Base-by-base conservation (phyloP, 345 rosid genomes). In the Barbarea vulgaris region DNA sequence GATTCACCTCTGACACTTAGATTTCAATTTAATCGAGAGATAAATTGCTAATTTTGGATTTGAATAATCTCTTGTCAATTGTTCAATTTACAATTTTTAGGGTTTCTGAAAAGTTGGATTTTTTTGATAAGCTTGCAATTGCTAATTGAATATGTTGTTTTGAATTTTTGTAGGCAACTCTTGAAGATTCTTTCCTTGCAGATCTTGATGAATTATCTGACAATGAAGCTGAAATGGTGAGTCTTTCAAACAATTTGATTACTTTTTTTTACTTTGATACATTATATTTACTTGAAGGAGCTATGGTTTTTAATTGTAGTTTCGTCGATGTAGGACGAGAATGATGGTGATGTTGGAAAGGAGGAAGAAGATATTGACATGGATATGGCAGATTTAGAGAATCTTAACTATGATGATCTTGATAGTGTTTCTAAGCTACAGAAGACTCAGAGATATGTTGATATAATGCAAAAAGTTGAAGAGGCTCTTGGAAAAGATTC, bases 191-290 rank as follows among this genome's bases (percentile, higher is more conserved):
- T 31, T 91, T 94, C 76, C 90, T 94, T 9, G 97, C 97, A 1
- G 98, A 91, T 81, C 95, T 94, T 34, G 97, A 90, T n/a, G 97
- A 94, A 70, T 77, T 91, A 80, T 94, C 98, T 37, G 98, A 91
- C 75, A 94, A 94, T 67, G 98, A 94, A 72, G 89, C 88, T 19
- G 89, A 88, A 69, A 25, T 67, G 61, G 93, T 89, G 51, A 91
- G 90, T 80, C 11, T 28, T 10, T 6, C 0, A n/a, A 1, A 37
- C 18, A 21, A 14, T 0, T 33, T n/a, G 28, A 42, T 41, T 19
- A 64, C 24, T 14, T 6, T 56, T 55, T 25, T 12, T 0, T 12
- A n/a, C n/a, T 50, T 28, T 47, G 8, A 10, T 30, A 18, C 28
- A n/a, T 22, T 17, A 18, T 61, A 25, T 21, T 36, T 44, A 50